Evolutionary conservation across 2,329 filamentous ascomycete species (phyloP), one percentile per base, ranked within the genome.

Genomic region (Purpureocillium takamizusanense): DNA sequence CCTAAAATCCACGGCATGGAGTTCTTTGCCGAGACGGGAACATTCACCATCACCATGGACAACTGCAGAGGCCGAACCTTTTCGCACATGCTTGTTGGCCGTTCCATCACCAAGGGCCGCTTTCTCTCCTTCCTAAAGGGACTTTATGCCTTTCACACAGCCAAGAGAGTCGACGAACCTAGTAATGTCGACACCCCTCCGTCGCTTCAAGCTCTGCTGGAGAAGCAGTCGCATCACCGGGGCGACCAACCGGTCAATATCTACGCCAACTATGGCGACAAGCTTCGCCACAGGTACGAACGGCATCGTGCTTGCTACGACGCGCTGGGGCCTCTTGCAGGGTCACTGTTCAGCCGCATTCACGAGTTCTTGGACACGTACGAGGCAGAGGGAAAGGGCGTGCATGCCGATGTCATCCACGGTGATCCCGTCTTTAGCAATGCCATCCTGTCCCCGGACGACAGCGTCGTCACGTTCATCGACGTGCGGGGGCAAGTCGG

Each of bases 391-490:
- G 42, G 52, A 23, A 49, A 50, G 41, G 53, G 46, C 16, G 45
- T 50, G 13, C 44, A 46, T 14, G 46, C 51, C 2, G 38, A 48
- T 14, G 44, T 54, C 7, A 53, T 55, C 40, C 52, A 56, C 42
- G 53, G 53, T 25, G 53, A 55, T 39, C 51, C 53, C 7, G 52
- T 56, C 25, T 56, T 56, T 40, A 51, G 48, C 42, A 55, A 55
- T 35, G 51, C 51, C 36, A 55, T 56, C 31, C 44, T 55, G 2
- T 46, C 45, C 35, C 42, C 47, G 14, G 49, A 53, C 35, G 50
- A 51, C 35, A 46, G 44, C 32, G 31, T 42, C n/a, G 52, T 56
- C 29, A 47, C 42, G 38, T 53, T 56, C 42, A 51, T 55, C 36
- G 53, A 56, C 36, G 53, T 56, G 9, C 47, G 53, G 27, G 53